Evolutionary conservation across 2,329 filamentous ascomycete species (phyloP).

Genomic region (Pseudovirgaria hyperparasitica): DNA sequence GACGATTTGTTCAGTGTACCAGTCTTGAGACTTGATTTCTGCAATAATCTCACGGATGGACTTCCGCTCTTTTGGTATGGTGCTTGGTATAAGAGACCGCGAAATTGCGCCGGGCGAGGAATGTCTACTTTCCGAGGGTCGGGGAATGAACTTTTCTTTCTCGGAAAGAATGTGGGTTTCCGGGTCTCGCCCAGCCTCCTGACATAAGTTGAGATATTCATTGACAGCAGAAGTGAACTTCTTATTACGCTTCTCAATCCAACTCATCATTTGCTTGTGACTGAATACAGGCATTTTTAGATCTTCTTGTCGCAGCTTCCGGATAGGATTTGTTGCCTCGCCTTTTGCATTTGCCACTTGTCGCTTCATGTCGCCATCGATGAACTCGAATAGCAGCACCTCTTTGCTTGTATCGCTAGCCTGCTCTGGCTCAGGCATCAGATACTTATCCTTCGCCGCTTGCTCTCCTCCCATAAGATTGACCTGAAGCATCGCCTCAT

Average conservation of each 20-base stretch:
- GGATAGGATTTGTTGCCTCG: slow-evolving; percentile 53
- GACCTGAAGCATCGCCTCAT: slow-evolving; percentile 70
- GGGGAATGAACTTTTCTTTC: slow-evolving; percentile 50
- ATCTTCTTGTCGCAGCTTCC: slow-evolving; percentile 62
- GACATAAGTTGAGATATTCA: slow-evolving; percentile 62
- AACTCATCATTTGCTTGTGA: slow-evolving; percentile 76
- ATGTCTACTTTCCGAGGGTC: slow-evolving; percentile 34
- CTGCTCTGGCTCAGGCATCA: slow-evolving; percentile 21
- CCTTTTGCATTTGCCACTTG: slow-evolving; percentile 62
- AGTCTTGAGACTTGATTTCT: slow-evolving; percentile 68
- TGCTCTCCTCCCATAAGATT: slow-evolving; percentile 61
- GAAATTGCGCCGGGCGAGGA: slow-evolving; percentile 28
- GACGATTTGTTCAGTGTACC: slow-evolving; percentile 89
- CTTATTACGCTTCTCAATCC: slow-evolving; percentile 81
- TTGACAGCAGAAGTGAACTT: slow-evolving; percentile 73
- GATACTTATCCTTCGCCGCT: slow-evolving; percentile 35
- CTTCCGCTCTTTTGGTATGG: slow-evolving; percentile 69
- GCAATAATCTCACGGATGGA: slow-evolving; percentile 72
- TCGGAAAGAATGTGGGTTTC: slow-evolving; percentile 50
- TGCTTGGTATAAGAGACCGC: slow-evolving; percentile 43
- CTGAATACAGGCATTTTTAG: slow-evolving; percentile 87
- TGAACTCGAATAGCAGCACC: slow-evolving; percentile 80
- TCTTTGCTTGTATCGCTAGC: slow-evolving; percentile 41
- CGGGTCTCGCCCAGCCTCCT: slow-evolving; percentile 51
- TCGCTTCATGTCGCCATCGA: slow-evolving; percentile 80